A percentile compares a stretch with the other conserved stretches of the same genome.
These are phyloP conservation scores for Coleophoma eucalyptorum DNA, from an alignment of 2,329 filamentous ascomycete genomes.

Conservation along the genomic window DNA sequence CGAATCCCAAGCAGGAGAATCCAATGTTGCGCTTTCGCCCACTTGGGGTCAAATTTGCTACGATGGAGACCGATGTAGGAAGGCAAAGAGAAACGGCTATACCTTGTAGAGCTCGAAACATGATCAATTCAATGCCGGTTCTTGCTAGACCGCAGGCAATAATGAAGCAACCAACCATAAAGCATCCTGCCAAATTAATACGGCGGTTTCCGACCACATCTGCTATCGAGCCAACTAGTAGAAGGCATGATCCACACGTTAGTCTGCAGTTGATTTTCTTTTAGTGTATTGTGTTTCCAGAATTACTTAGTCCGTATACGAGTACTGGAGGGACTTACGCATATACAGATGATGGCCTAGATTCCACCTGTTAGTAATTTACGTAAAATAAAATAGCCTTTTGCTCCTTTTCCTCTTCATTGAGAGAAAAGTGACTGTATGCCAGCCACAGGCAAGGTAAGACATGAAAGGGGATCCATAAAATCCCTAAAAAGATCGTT, in stretches of 20 bases:
- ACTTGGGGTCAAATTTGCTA: conserved; percentile 38
- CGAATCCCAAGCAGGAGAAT: conserved; percentile 40
- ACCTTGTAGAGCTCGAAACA: conserved; percentile 41
- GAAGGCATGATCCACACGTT: conserved; percentile 40
- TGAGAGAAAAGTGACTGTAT: too few species aligned
- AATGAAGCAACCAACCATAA: conserved; percentile 37
- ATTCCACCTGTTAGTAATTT: too few species aligned
- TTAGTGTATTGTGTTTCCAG: too few species aligned
- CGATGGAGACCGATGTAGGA: conserved; percentile 43
- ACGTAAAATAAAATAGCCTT: too few species aligned
- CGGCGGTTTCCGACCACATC: conserved; percentile 41
- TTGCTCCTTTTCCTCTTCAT: too few species aligned
- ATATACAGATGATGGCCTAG: too few species aligned
- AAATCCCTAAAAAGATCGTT: too few species aligned
- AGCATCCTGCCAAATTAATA: conserved; percentile 40
- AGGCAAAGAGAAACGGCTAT: conserved; percentile 42
- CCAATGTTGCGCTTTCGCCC: conserved; percentile 33
- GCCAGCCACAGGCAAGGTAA: too few species aligned
- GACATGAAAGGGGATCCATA: too few species aligned
- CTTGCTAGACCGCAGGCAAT: conserved; percentile 36
- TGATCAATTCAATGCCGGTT: conserved; percentile 37
- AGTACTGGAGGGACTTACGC: too few species aligned
- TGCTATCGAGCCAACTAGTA: conserved; percentile 44
- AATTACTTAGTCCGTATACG: too few species aligned
- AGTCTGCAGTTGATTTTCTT: too few species aligned